Evolutionary conservation across 2,329 filamentous ascomycete genomes (phyloP).

Genomic region (Talaromyces sp.): DNA sequence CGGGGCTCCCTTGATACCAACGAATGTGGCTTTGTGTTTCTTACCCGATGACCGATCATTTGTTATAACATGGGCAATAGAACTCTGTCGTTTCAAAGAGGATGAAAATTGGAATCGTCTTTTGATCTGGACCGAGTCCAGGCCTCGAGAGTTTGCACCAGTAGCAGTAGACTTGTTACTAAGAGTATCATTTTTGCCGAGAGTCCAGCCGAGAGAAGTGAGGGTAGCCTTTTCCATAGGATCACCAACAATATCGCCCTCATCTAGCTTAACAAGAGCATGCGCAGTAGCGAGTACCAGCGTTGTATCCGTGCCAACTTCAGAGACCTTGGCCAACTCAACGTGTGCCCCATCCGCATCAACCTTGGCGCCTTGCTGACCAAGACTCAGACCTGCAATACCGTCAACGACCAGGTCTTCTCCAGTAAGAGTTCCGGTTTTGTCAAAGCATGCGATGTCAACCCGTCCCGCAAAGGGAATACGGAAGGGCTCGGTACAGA

Average conservation of each 20-base stretch:
- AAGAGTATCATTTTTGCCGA: constrained; percentile 84
- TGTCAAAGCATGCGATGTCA: constrained; percentile 96
- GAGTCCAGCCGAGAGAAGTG: constrained; percentile 78
- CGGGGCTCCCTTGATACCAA: constrained; percentile 91
- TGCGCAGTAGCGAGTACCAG: constrained; percentile 92
- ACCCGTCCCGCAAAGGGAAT: constrained; percentile 95
- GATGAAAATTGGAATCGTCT: constrained; percentile 98
- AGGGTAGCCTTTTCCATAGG: constrained; percentile 99
- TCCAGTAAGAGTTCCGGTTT: constrained; percentile 93
- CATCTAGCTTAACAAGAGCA: constrained; percentile 90
- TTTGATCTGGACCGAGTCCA: constrained; percentile 85
- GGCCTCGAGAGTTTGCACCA: constrained; percentile 34
- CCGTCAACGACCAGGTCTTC: constrained; percentile 96
- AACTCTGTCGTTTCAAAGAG: constrained; percentile 90
- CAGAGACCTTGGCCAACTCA: constrained; percentile 63
- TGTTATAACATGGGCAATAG: constrained; percentile 74
- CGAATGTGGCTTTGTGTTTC: constrained; percentile 80
- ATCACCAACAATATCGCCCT: constrained; percentile 94
- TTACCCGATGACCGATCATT: constrained; percentile 66
- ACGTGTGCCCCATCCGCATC: constrained; percentile 80
- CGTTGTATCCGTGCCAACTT: constrained; percentile 74
- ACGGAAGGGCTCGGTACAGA: constrained; percentile 97
- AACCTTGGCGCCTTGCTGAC: constrained; percentile 58
- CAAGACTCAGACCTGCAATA: constrained; percentile 80
- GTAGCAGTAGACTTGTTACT: constrained; percentile 53